These are phyloP conservation scores for Dichomitus squalens DNA, from an alignment of 1,284 basidiomycete genomes.

Conservation along the genomic window DNA sequence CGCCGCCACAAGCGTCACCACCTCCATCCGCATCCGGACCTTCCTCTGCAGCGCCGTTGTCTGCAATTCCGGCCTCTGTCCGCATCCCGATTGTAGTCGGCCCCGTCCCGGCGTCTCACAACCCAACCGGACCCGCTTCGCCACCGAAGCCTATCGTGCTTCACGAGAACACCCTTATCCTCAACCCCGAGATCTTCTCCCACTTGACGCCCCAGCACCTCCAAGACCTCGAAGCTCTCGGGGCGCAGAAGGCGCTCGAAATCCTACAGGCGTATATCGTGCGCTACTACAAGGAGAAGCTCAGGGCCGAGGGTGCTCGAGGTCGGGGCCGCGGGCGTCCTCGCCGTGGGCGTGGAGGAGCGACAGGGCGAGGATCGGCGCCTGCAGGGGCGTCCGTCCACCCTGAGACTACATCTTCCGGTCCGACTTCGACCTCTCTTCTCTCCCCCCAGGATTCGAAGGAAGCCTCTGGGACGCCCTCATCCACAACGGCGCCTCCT, in stretches of 20 bases:
- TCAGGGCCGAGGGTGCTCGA: slow-evolving; percentile 45
- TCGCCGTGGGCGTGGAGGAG: slow-evolving; percentile 43
- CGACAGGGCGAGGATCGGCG: slow-evolving; percentile 23
- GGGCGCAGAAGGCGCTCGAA: slow-evolving; percentile 81
- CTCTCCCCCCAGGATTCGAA: slow-evolving; percentile 34
- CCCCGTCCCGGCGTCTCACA: slow-evolving; percentile 45
- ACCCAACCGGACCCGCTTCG: slow-evolving; percentile 34
- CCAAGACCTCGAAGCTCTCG: slow-evolving; percentile 76
- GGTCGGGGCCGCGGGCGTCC: slow-evolving; percentile 47
- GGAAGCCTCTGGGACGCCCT: slow-evolving; percentile 28
- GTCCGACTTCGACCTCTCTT: slow-evolving; percentile 43
- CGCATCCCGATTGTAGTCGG: slow-evolving; percentile 65
- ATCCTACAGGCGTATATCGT: slow-evolving; percentile 87
- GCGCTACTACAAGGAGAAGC: slow-evolving; percentile 81
- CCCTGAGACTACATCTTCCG: slow-evolving; percentile 22
- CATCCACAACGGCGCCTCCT: slow-evolving; percentile 16
- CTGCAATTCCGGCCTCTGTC: slow-evolving; percentile 40
- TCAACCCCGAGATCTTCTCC: slow-evolving; percentile 85
- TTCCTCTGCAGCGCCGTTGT: slow-evolving; percentile 23
- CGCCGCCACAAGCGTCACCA: slow-evolving; percentile 13
- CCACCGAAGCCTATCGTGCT: slow-evolving; percentile 76
- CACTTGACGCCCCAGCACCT: slow-evolving; percentile 77
- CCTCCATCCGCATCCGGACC: slow-evolving; percentile 19
- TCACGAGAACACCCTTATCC: slow-evolving; percentile 82
- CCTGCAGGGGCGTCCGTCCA: slow-evolving; percentile 11